Conservation (phyloP, 176 grass and related monocot genomes). For the Eleusine indica region DNA sequence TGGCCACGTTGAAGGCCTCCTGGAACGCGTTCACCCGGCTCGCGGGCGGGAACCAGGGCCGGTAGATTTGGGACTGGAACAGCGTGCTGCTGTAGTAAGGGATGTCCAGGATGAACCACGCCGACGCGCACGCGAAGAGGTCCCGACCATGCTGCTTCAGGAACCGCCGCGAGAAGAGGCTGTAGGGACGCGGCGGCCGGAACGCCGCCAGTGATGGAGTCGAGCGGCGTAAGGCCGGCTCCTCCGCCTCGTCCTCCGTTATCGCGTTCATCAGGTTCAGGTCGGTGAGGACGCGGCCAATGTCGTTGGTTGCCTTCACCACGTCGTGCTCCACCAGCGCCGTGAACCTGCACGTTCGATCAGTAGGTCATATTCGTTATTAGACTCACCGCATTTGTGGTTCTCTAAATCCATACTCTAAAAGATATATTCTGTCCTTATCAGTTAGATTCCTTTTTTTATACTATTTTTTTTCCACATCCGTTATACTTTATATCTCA, state of each 20-base stretch:
- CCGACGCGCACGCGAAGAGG: constrained; percentile 41
- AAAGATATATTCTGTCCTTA: no score
- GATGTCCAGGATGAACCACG: constrained; percentile 56
- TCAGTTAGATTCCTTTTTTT: no score
- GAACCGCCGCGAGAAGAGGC: constrained; percentile 39
- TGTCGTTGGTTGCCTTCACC: constrained; percentile 69
- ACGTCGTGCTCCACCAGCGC: constrained; percentile 65
- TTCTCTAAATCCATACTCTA: no score
- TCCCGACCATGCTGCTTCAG: constrained; percentile 31
- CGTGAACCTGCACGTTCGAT: constrained; percentile 52
- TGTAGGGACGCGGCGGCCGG: background rate
- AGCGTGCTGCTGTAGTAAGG: constrained; percentile 60
- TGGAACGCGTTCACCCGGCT: constrained; percentile 47
- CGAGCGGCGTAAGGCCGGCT: background rate
- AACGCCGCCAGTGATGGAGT: no score
- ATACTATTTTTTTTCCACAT: no score
- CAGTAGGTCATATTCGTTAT: no score
- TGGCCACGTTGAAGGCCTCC: constrained; percentile 54
- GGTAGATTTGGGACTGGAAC: constrained; percentile 54
- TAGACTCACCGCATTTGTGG: no score
- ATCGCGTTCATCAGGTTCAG: constrained; percentile 13
- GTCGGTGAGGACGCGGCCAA: constrained; percentile 44
- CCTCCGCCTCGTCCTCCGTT: constrained; percentile 33
- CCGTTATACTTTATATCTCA: no score
- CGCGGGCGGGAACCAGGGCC: constrained; percentile 26